Evolutionary conservation across 345 rosid genomes (phyloP).

Genomic region (Linum tenue): DNA sequence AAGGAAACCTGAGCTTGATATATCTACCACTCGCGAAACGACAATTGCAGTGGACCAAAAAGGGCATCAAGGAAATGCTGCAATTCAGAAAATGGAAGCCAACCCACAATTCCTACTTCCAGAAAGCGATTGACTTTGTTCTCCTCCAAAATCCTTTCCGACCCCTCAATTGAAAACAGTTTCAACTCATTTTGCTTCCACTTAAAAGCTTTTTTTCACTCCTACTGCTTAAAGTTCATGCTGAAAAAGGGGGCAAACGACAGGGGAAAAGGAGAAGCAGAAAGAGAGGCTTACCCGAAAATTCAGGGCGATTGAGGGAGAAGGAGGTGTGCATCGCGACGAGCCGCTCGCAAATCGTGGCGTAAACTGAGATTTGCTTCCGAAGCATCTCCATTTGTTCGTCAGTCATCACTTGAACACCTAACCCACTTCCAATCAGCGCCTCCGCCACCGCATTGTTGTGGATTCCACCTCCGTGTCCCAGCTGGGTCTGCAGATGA

Average conservation of each 20-base stretch:
- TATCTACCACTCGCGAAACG: too few relatives aligned
- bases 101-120: not conserved
- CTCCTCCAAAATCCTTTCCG: not conserved
- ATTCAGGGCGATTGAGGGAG: not conserved
- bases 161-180: not conserved
- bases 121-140: not conserved
- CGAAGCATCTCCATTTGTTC: slow-evolving; percentile 66
- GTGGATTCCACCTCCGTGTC: not conserved
- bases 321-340: slow-evolving; percentile 37
- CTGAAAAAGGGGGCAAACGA: too few relatives aligned
- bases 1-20: too few relatives aligned
- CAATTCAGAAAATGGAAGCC: not conserved
- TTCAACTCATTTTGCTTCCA: not conserved
- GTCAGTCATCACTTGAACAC: slow-evolving; percentile 55
- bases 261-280: not conserved
- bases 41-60: not conserved
- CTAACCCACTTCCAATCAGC: not conserved
- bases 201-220: not conserved
- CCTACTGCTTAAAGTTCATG: too few relatives aligned
- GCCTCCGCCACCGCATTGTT: not conserved
- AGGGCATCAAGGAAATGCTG: not conserved
- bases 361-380: slow-evolving; percentile 57
- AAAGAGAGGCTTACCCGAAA: not conserved
- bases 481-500: not conserved
- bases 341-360: slow-evolving; percentile 47